A percentile compares a stretch with the other conserved stretches of the same genome.
phyloP scores from a whole-genome alignment of 129 eudicot genomes.

The Flaveria sonorensis region DNA sequence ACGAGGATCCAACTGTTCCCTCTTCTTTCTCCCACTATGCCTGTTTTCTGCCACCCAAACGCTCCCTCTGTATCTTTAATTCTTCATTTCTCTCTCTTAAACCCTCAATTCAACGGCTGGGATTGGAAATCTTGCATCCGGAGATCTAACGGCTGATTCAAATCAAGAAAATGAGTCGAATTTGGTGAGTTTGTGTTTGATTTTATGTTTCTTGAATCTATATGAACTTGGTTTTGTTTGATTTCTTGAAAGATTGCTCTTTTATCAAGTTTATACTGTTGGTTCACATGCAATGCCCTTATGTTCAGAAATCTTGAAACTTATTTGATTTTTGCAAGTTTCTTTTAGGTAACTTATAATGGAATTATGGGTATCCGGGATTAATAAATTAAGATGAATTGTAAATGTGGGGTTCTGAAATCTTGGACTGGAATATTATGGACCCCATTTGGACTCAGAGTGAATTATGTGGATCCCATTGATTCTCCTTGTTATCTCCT shows the following conservation, averaged over 20 bases:
- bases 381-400: constrained; percentile 24
- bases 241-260: constrained; percentile 15
- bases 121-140: constrained; percentile 19
- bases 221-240: constrained; percentile 25
- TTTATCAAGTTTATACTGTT: constrained; percentile 18
- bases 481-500: constrained; percentile 44
- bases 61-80: constrained; percentile 23
- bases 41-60: constrained; percentile 48
- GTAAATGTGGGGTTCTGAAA: constrained; percentile 30
- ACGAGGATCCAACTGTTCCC: constrained; percentile 63
- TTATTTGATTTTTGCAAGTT: neutral
- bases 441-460: constrained; percentile 41
- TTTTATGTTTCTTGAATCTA: constrained; percentile 29
- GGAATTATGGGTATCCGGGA: constrained; percentile 20
- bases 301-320: neutral
- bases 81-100: constrained; percentile 36
- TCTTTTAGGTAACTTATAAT: neutral
- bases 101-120: constrained; percentile 40
- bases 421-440: constrained; percentile 34
- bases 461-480: constrained; percentile 60
- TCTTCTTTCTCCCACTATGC: constrained; percentile 43
- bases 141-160: constrained; percentile 26
- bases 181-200: constrained; percentile 41
- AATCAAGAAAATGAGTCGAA: constrained; percentile 28
- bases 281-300: constrained; percentile 18